phyloP scores from a whole-genome alignment of 208 protist species.

The Trypanosoma melophagium region DNA sequence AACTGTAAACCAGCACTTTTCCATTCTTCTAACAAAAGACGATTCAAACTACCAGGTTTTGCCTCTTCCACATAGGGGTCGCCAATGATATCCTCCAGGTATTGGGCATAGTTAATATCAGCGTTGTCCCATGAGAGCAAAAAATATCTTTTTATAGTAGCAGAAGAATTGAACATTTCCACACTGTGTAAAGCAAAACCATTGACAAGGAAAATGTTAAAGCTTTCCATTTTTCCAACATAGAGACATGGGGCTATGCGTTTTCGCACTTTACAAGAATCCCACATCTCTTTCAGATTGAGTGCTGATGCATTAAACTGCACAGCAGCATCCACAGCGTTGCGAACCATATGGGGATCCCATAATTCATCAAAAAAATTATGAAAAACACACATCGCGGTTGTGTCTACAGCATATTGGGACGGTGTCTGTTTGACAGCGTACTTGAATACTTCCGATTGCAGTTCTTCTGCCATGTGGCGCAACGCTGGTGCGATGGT shows the following conservation, averaged over 20 bases:
- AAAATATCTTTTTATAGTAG: conserved; percentile 46
- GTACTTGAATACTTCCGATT: conserved; percentile 53
- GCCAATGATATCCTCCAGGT: conserved; percentile 34
- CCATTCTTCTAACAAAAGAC: conserved; percentile 29
- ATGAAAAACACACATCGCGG: conserved; percentile 26
- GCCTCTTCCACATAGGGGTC: conserved; percentile 33
- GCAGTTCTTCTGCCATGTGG: conserved; percentile 34
- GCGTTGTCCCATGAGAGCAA: conserved; percentile 37
- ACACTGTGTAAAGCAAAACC: conserved; percentile 45
- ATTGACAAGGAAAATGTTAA: conserved; percentile 47
- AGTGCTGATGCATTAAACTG: conserved; percentile 36
- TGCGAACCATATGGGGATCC: conserved; percentile 27
- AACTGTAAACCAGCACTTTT: conserved; percentile 20
- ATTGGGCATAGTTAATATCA: conserved; percentile 24
- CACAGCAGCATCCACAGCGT: conserved; percentile 32
- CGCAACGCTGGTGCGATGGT: conserved; percentile 27
- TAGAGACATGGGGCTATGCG: conserved; percentile 37
- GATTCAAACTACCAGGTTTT: conserved; percentile 30
- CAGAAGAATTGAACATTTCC: conserved; percentile 39
- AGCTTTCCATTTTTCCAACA: conserved; percentile 39
- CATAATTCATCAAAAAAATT: conserved; percentile 26
- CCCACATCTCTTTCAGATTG: conserved; percentile 36
- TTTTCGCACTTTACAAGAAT: conserved; percentile 23
- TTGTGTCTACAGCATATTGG: conserved; percentile 29
- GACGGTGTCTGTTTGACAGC: conserved; percentile 33